Evolutionary conservation across 129 eudicot species (phyloP).

Genomic region (Helianthus tuberosus): DNA sequence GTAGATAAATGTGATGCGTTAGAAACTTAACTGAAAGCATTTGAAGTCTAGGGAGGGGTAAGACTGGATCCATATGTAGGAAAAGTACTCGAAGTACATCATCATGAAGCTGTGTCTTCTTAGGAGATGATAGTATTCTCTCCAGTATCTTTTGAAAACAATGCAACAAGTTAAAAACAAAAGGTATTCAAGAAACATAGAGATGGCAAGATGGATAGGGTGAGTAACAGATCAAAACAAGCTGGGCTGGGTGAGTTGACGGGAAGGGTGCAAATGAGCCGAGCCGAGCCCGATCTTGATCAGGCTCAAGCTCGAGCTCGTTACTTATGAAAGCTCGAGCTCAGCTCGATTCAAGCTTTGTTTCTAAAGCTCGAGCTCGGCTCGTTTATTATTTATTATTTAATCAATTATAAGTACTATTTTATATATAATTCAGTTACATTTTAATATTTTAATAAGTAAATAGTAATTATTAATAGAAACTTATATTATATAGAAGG

Average conservation of each 20-base stretch:
- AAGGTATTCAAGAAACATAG: neutral
- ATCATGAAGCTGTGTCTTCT: slow-evolving; percentile 92
- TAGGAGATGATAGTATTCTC: slow-evolving; percentile 80
- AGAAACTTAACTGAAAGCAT: slow-evolving; percentile 87
- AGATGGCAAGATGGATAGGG: neutral
- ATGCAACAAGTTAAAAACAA: neutral
- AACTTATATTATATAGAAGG: too few species aligned
- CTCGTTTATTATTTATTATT: too few species aligned
- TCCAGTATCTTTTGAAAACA: slow-evolving; percentile 67
- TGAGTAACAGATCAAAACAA: neutral
- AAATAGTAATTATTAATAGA: too few species aligned
- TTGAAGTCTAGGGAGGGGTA: slow-evolving; percentile 90
- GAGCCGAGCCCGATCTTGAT: too few species aligned
- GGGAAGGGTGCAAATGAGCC: too few species aligned
- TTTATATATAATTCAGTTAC: too few species aligned
- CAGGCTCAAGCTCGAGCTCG: too few species aligned
- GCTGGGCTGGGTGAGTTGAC: neutral
- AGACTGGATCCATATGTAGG: slow-evolving; percentile 85
- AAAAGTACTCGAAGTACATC: slow-evolving; percentile 81
- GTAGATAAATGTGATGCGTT: neutral
- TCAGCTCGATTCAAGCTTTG: too few species aligned
- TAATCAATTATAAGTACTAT: too few species aligned
- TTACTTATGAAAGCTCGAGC: too few species aligned
- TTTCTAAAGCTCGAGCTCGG: too few species aligned
- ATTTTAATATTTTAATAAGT: too few species aligned